Percentiles rank a stretch among this genome's conserved stretches.
Evolutionary conservation across 805 yeast genomes (phyloP).

Genomic region (Yarrowia deformans): DNA sequence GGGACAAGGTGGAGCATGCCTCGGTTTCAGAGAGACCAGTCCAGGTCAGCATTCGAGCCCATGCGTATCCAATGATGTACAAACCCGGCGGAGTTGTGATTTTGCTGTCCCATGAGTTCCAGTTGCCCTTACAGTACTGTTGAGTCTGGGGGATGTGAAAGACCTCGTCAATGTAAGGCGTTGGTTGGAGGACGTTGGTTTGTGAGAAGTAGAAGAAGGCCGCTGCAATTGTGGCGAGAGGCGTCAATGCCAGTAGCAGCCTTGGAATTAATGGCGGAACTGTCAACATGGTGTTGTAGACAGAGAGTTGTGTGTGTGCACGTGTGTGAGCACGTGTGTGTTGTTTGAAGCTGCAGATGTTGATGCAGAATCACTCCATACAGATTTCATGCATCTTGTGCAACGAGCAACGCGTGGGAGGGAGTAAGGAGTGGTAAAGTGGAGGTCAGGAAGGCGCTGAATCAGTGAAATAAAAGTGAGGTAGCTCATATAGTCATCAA

Average conservation of each 20-base stretch:
- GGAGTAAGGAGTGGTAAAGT: too few relatives aligned
- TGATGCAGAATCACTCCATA: conserved; percentile 4
- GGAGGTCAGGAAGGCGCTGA: too few relatives aligned
- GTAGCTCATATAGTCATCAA: too few relatives aligned
- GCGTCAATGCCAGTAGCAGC: conserved; percentile 32
- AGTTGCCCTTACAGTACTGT: conserved; percentile 67
- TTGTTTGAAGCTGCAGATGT: not conserved
- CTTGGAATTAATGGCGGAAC: conserved; percentile 24
- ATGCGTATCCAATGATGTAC: conserved; percentile 59
- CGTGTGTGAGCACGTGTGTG: not conserved
- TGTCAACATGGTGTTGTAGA: conserved; percentile 23
- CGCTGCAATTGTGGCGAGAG: conserved; percentile 22
- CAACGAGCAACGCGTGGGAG: not conserved
- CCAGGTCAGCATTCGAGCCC: conserved; percentile 42
- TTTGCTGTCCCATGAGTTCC: conserved; percentile 79
- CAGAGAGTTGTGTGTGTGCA: not conserved
- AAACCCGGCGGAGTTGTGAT: conserved; percentile 98
- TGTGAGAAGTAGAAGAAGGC: conserved; percentile 15
- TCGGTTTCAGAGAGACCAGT: conserved; percentile 44
- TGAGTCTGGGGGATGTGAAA: conserved; percentile 86
- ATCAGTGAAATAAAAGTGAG: too few relatives aligned
- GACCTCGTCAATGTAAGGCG: conserved; percentile 64
- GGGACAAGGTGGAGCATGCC: conserved; percentile 50
- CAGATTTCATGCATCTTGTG: conserved; percentile 8
- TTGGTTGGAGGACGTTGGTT: conserved; percentile 26